Percentiles rank a stretch among this genome's conserved stretches.
Evolutionary conservation across 495 filamentous ascomycete genomes (phyloP).

Genomic region (Thozetella sp.): DNA sequence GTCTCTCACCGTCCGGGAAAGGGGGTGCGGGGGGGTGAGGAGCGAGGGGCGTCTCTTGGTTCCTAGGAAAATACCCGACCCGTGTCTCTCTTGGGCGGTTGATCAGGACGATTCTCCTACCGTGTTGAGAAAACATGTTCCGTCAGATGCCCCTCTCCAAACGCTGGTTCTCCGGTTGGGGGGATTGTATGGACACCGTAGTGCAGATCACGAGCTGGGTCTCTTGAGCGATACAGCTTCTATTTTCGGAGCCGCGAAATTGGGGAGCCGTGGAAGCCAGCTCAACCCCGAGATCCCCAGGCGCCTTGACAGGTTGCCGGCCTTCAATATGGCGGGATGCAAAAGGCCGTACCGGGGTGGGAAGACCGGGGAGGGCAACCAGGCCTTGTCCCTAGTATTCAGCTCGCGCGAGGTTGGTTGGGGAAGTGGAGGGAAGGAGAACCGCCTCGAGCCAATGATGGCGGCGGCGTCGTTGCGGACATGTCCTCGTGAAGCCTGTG

Average conservation of each 20-base stretch:
- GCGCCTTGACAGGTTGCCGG: no score
- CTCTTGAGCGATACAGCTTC: background rate
- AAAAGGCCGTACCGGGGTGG: no score
- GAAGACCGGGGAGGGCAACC: no score
- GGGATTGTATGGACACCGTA: background rate
- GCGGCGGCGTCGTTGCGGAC: background rate
- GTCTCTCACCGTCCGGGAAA: no score
- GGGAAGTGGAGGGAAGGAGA: background rate
- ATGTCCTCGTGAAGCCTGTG: background rate
- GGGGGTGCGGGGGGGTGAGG: no score
- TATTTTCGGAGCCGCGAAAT: conserved; percentile 1
- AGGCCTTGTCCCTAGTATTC: no score
- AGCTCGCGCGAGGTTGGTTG: background rate
- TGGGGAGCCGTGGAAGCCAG: no score
- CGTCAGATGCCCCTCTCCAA: background rate
- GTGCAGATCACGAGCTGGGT: background rate
- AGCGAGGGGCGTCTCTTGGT: background rate
- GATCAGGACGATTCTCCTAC: conserved; percentile 3
- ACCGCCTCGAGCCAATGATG: background rate
- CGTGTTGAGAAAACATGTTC: background rate
- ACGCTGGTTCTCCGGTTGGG: background rate
- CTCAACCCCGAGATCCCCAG: no score
- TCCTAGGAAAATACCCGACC: background rate
- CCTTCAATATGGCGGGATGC: no score
- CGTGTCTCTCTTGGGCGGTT: background rate